These are phyloP conservation scores for Coemansia sp. DNA, from an alignment of 192 early-diverging fungal species.

Conservation along the genomic window DNA sequence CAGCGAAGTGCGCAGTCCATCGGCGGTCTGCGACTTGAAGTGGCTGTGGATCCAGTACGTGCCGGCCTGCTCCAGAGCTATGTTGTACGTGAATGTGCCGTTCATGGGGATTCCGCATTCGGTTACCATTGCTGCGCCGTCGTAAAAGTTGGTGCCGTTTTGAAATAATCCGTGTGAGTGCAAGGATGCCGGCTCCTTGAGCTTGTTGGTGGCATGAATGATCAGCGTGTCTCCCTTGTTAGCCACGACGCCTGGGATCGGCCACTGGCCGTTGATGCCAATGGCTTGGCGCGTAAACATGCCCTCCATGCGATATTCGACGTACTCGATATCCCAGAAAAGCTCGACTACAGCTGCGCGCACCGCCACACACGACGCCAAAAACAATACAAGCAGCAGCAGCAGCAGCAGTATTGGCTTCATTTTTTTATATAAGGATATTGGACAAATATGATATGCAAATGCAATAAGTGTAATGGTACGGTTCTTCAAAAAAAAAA, in stretches of 20 bases:
- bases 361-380: not conserved
- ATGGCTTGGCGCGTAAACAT: conserved; percentile 63
- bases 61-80: conserved; percentile 67
- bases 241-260: conserved; percentile 52
- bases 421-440: too few relatives aligned
- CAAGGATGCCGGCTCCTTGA: conserved; percentile 64
- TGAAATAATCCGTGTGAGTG: conserved; percentile 82
- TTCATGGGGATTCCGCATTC: conserved; percentile 75
- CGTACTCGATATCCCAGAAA: conserved; percentile 66
- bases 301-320: conserved; percentile 61
- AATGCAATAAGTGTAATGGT: not conserved
- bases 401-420: not conserved
- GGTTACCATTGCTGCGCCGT: conserved; percentile 69
- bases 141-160: conserved; percentile 69
- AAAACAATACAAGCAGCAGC: not conserved
- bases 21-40: conserved; percentile 69
- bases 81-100: conserved; percentile 68
- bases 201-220: conserved; percentile 56
- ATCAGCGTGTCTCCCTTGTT: conserved; percentile 34
- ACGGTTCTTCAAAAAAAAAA: not conserved
- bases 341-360: conserved; percentile 52
- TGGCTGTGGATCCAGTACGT: conserved; percentile 88
- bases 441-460: conserved; percentile 2
- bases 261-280: conserved; percentile 67
- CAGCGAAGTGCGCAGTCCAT: conserved; percentile 73